Conservation (phyloP, 306 rosid genomes). For the Malus sieversii region DNA sequence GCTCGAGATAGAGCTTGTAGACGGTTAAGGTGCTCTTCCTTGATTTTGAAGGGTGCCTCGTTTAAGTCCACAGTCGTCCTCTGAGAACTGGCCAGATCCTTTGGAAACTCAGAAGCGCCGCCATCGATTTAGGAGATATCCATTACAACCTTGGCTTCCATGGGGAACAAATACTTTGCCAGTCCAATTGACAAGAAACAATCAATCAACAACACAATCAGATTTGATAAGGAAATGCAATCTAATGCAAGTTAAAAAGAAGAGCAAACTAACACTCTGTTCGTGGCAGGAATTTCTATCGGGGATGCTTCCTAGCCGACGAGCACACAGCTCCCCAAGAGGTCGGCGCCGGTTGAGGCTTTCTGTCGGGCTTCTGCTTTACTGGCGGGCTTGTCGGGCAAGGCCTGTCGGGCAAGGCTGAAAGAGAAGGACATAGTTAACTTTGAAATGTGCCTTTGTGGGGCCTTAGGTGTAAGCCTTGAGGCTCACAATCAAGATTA, state of each 20-base stretch:
- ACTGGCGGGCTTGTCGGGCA: too few relatives aligned
- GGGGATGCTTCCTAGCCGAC: too few relatives aligned
- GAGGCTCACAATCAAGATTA: too few relatives aligned
- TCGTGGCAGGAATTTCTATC: too few relatives aligned
- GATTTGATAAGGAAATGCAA: background rate
- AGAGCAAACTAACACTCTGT: background rate
- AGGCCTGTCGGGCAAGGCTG: too few relatives aligned
- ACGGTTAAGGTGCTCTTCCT: slow-evolving; percentile 58
- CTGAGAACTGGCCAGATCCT: slow-evolving; percentile 8
- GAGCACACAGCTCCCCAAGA: too few relatives aligned
- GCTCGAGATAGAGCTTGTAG: slow-evolving; percentile 48
- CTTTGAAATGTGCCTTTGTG: too few relatives aligned
- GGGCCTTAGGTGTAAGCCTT: too few relatives aligned
- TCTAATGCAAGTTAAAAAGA: background rate
- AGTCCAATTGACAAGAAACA: slow-evolving; percentile 43
- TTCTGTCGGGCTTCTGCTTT: too few relatives aligned
- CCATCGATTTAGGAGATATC: slow-evolving; percentile 53
- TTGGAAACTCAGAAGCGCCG: slow-evolving; percentile 43
- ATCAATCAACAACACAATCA: slow-evolving; percentile 1
- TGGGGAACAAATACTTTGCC: slow-evolving; percentile 57
- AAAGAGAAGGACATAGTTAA: too few relatives aligned
- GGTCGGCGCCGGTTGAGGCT: too few relatives aligned
- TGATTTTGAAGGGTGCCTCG: slow-evolving; percentile 54
- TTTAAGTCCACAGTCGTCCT: slow-evolving; percentile 52
- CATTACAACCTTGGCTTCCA: slow-evolving; percentile 61